These are phyloP conservation scores for Theileria orientalis DNA, from an alignment of 169 alveolate genomes.

Conservation along the genomic window DNA sequence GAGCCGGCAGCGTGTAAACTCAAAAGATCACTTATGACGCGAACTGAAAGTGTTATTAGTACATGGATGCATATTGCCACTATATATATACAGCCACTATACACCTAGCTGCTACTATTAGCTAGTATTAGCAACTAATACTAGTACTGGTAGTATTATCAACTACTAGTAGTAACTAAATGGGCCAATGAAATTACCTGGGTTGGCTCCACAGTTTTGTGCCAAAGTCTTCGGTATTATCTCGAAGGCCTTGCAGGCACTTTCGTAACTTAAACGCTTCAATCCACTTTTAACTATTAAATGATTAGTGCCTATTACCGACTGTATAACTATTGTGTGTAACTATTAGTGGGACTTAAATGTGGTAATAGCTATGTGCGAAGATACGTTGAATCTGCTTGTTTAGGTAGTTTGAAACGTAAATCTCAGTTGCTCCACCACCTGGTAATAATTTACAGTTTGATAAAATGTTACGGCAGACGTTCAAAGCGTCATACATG, in stretches of 20 bases:
- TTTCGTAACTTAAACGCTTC: slow-evolving; percentile 93
- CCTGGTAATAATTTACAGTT: slow-evolving; percentile 98
- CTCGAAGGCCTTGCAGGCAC: slow-evolving; percentile 96
- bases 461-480: slow-evolving; percentile 93
- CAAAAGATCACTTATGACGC: slow-evolving; percentile 88
- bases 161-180: slow-evolving; percentile 20
- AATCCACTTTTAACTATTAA: slow-evolving; percentile 83
- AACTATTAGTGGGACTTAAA: background rate
- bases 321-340: background rate
- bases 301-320: background rate
- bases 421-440: slow-evolving; percentile 99
- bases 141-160: slow-evolving; percentile 7
- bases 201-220: slow-evolving; percentile 97
- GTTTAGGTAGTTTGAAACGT: slow-evolving; percentile 87
- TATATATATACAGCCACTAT: background rate
- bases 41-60: slow-evolving; percentile 70
- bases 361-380: too few species aligned
- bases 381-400: slow-evolving; percentile 81
- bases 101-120: background rate
- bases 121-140: background rate
- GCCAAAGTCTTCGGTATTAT: slow-evolving; percentile 98
- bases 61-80: background rate
- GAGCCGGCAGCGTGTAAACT: slow-evolving; percentile 79
- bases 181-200: slow-evolving; percentile 67
- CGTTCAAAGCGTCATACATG: slow-evolving; percentile 96